These are phyloP conservation scores for Vickermania ingenoplastis DNA, from an alignment of 208 protist species.

Conservation along the genomic window DNA sequence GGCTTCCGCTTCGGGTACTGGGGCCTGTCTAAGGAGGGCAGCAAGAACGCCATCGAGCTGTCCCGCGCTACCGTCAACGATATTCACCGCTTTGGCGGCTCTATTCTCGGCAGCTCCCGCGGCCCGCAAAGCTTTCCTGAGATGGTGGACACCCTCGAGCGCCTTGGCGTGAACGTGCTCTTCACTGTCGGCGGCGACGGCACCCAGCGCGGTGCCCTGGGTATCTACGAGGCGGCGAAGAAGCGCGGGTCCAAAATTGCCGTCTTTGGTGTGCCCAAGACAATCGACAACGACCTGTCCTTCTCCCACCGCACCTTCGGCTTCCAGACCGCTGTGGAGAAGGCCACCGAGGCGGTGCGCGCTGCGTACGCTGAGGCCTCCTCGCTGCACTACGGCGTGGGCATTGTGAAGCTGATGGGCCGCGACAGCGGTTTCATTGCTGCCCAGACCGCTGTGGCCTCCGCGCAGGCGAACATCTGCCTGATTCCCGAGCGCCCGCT, in stretches of 20 bases:
- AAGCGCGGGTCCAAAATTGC: constrained; percentile 73
- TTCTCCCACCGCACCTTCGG: constrained; percentile 93
- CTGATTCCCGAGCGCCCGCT: constrained; percentile 89
- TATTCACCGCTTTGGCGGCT: constrained; percentile 90
- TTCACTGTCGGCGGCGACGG: constrained; percentile 93
- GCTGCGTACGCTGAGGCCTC: constrained; percentile 88
- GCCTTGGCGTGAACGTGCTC: constrained; percentile 83
- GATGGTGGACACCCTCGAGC: constrained; percentile 88
- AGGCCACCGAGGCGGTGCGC: constrained; percentile 77
- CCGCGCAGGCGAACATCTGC: constrained; percentile 86
- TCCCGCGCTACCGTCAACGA: constrained; percentile 61
- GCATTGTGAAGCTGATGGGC: constrained; percentile 95
- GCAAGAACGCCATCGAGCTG: constrained; percentile 80
- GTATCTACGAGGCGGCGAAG: constrained; percentile 75
- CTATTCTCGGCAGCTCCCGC: constrained; percentile 88
- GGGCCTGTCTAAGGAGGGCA: constrained; percentile 83
- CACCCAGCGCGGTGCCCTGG: constrained; percentile 85
- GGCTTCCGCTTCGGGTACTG: constrained; percentile 91
- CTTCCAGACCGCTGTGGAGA: constrained; percentile 92
- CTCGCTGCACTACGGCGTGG: constrained; percentile 84
- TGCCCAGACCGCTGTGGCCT: constrained; percentile 84
- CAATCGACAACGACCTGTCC: constrained; percentile 94
- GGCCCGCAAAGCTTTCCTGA: constrained; percentile 79
- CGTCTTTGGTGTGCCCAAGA: constrained; percentile 93
- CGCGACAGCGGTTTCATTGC: constrained; percentile 93